Evolutionary conservation across 2,329 filamentous ascomycete genomes (phyloP), one percentile per base, ranked within the genome.

Genomic region (Diaporthe sp.): DNA sequence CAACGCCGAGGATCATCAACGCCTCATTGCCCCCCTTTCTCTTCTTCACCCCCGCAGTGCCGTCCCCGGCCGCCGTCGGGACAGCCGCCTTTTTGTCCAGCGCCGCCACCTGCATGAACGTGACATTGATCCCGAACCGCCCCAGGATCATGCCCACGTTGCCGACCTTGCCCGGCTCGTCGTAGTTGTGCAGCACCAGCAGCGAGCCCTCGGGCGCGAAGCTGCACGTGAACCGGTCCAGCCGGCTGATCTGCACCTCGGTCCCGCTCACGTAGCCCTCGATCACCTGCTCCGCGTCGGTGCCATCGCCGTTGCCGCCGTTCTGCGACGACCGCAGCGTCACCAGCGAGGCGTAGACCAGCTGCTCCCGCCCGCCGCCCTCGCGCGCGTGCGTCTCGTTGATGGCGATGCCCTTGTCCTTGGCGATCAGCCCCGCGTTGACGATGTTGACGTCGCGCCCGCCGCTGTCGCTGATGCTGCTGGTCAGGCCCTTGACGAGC

Each of bases 141-240:
- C 94, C 94, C 35, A 96, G 84, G 69, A 92, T 87, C 74, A 88
- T 92, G 0, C 94, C 94, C 3, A 97, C 94, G 50, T 91, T 91
- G 2, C 94, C 94, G 81, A 97, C 96, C 86, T 95, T 96, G 15
- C 94, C 94, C 0, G 93, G 93, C 77, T 92, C 89, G 80, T 97
- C 94, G 79, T 94, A 95, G 84, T 96, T 96, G 80, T 95, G 90
- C 79, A 95, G 89, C 75, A 96, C 92, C n/a, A 96, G 86, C 74
- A 96, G 82, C 0, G 91, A 94, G 0, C 94, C 94, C 75, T 93
- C 89, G 0, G 94, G 94, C 15, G 90, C 87, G 77, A 97, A 96
- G 6, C 90, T 91, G 0, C 93, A 93, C 52, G 89, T 90, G 84
- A 96, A 97, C 1, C 92, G 89, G 79, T 92, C 94, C 12, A 97